phyloP scores from a whole-genome alignment of 768 basidiomycete species.

The Krasilnikovozyma curviuscula region DNA sequence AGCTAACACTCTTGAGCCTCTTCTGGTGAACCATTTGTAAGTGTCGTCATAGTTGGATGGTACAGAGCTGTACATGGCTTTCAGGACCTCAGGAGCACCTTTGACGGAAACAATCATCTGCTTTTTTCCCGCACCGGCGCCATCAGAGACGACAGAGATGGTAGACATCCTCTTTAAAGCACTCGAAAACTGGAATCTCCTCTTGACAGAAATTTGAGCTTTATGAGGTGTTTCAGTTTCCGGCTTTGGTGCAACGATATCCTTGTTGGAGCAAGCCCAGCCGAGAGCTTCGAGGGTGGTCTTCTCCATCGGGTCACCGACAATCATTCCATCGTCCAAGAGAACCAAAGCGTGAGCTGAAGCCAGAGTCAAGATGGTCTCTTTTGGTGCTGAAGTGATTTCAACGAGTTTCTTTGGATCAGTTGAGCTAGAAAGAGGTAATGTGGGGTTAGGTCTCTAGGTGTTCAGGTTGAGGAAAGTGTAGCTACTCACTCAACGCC shows the following conservation, averaged over 20 bases:
- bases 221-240: constrained; percentile 30
- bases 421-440: constrained; percentile 30
- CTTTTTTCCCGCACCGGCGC: constrained; percentile 23
- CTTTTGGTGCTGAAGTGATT: constrained; percentile 52
- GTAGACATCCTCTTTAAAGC: constrained; percentile 97
- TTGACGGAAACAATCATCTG: constrained; percentile 45
- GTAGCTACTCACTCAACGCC: constrained; percentile 58
- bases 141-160: constrained; percentile 45
- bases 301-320: constrained; percentile 99
- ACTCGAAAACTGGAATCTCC: constrained; percentile 95
- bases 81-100: constrained; percentile 94
- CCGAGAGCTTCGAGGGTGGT: constrained; percentile 77
- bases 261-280: constrained; percentile 42
- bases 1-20: constrained; percentile 83
- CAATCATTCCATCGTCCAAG: constrained; percentile 78
- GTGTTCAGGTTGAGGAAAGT: too few species aligned
- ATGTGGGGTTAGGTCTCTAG: background rate
- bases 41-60: constrained; percentile 78
- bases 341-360: constrained; percentile 87
- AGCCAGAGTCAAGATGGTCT: constrained; percentile 73
- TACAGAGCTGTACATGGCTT: constrained; percentile 53
- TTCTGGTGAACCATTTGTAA: constrained; percentile 80
- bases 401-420: constrained; percentile 51
- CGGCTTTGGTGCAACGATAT: constrained; percentile 44
- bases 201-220: constrained; percentile 45